Evolutionary conservation across 2,329 filamentous ascomycete species (phyloP).

Genomic region (Fusarium sublunatum): DNA sequence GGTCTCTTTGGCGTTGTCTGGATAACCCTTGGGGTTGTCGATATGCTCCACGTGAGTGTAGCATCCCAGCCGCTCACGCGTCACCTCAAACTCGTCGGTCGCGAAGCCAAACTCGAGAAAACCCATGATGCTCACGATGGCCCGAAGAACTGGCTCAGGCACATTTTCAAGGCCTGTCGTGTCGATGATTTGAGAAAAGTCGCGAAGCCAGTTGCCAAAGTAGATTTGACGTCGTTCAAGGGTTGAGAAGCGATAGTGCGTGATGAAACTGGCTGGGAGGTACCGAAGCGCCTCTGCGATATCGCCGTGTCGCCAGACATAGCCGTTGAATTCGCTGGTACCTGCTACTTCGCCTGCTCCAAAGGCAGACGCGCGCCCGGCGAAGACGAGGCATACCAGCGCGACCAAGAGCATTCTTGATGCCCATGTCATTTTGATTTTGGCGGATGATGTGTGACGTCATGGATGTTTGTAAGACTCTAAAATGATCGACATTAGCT

Average conservation of each 20-base stretch:
- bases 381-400: conserved; percentile 45
- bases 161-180: conserved; percentile 57
- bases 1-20: conserved; percentile 77
- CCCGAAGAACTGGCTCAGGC: conserved; percentile 45
- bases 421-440: conserved; percentile 35
- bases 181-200: conserved; percentile 83
- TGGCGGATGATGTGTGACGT: conserved; percentile 23
- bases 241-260: conserved; percentile 53
- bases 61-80: conserved; percentile 78
- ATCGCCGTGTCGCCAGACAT: conserved; percentile 56
- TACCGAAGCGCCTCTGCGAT: conserved; percentile 54
- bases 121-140: conserved; percentile 48
- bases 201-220: conserved; percentile 63
- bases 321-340: conserved; percentile 54
- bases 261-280: conserved; percentile 53
- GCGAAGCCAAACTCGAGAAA: conserved; percentile 68
- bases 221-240: conserved; percentile 55
- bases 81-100: conserved; percentile 83
- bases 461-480: conserved; percentile 3
- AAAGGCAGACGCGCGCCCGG: conserved; percentile 50
- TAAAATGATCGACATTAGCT: too few relatives aligned
- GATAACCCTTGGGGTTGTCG: conserved; percentile 82
- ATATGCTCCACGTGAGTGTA: conserved; percentile 79
- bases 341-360: conserved; percentile 54
- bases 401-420: conserved; percentile 31